Evolutionary conservation across 2,329 filamentous ascomycete species (phyloP).

Genomic region (Zymoseptoria crescenta): DNA sequence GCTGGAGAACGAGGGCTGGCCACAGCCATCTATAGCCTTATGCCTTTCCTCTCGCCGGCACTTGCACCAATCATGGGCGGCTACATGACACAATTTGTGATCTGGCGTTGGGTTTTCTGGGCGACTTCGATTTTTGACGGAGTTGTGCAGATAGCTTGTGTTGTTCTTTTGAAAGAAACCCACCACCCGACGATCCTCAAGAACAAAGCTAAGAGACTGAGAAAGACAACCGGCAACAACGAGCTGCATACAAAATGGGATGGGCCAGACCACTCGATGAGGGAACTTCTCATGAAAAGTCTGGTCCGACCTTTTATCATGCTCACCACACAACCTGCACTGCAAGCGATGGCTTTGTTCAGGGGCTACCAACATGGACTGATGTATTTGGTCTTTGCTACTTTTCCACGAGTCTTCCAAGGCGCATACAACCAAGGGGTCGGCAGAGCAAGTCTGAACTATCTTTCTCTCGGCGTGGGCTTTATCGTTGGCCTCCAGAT

Average conservation of each 20-base stretch:
- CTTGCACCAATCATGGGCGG: constrained; percentile 55
- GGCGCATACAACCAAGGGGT: constrained; percentile 18
- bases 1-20: constrained; percentile 25
- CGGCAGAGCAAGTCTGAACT: constrained; percentile 20
- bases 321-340: constrained; percentile 20
- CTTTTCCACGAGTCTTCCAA: constrained; percentile 17
- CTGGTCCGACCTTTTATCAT: constrained; percentile 21
- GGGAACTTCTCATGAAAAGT: constrained; percentile 17
- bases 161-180: constrained; percentile 55
- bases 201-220: constrained; percentile 46
- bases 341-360: constrained; percentile 21
- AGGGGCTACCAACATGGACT: constrained; percentile 20
- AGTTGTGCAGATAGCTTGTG: constrained; percentile 63
- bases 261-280: constrained; percentile 17
- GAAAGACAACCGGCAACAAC: constrained; percentile 29
- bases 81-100: constrained; percentile 53
- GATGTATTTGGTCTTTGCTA: constrained; percentile 23
- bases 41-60: constrained; percentile 25
- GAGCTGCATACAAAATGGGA: constrained; percentile 20
- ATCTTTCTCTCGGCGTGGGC: constrained; percentile 34
- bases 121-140: constrained; percentile 68
- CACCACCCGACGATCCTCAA: constrained; percentile 56
- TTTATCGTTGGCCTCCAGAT: constrained; percentile 42
- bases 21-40: constrained; percentile 25
- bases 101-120: constrained; percentile 81